Conservation (phyloP, 768 basidiomycete species). For the Cubamyces sp. region DNA sequence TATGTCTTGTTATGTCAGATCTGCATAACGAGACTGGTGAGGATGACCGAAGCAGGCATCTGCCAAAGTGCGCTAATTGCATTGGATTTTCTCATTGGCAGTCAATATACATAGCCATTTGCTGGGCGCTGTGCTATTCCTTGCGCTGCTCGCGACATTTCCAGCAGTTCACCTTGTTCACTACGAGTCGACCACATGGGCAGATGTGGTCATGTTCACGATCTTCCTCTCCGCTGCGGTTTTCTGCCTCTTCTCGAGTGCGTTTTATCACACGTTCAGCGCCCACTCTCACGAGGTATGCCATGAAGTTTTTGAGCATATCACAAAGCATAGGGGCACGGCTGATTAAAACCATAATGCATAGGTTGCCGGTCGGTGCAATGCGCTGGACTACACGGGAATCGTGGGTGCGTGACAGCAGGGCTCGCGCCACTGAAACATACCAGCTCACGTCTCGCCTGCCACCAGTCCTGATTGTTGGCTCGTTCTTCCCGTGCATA, state of each 20-base stretch:
- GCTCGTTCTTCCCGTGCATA: conserved; percentile 77
- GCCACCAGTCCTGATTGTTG: conserved; percentile 62
- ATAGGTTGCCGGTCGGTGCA: conserved; percentile 63
- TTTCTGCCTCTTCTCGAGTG: conserved; percentile 73
- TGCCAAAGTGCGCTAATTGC: too few species aligned
- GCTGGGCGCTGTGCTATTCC: conserved; percentile 66
- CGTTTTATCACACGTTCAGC: conserved; percentile 70
- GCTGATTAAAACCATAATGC: conserved; percentile 9
- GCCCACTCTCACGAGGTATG: conserved; percentile 76
- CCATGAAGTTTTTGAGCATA: background rate
- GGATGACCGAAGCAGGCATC: background rate
- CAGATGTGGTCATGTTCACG: conserved; percentile 60
- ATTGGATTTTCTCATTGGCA: conserved; percentile 29
- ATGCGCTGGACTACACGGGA: conserved; percentile 77
- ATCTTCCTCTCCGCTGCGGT: conserved; percentile 73
- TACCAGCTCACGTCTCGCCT: conserved; percentile 3
- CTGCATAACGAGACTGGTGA: conserved; percentile 79
- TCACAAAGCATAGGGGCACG: background rate
- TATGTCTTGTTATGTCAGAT: conserved; percentile 44
- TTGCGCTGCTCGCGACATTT: conserved; percentile 56
- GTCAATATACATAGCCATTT: conserved; percentile 90
- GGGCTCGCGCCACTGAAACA: background rate
- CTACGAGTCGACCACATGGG: conserved; percentile 60
- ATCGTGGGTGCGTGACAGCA: conserved; percentile 57
- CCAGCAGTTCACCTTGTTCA: conserved; percentile 52